Conservation (phyloP, 768 basidiomycete genomes). For the Amanita exitialis region DNA sequence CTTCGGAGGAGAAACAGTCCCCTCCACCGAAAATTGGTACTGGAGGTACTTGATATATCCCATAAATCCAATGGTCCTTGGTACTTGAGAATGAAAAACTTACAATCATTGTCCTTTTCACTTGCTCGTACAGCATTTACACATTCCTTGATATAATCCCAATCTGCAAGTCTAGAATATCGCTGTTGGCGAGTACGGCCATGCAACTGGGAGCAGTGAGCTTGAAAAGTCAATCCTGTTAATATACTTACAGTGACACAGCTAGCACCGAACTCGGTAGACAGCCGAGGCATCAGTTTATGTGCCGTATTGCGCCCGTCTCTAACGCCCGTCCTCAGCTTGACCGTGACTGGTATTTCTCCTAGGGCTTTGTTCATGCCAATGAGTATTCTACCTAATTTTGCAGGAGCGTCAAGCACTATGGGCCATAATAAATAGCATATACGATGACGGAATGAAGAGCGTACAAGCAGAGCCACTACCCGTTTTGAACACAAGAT, state of each 20-base stretch:
- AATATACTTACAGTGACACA: conserved; percentile 30
- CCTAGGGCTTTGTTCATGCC: conserved; percentile 92
- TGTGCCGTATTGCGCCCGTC: conserved; percentile 82
- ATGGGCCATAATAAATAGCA: background rate
- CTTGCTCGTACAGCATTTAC: conserved; percentile 66
- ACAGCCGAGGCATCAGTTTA: conserved; percentile 80
- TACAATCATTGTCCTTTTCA: conserved; percentile 65
- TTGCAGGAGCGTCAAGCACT: conserved; percentile 80
- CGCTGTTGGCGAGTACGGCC: conserved; percentile 92
- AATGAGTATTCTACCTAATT: conserved; percentile 76
- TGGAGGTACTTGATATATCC: conserved; percentile 44
- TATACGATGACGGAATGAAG: background rate
- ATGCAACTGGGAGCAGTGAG: conserved; percentile 55
- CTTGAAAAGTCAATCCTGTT: conserved; percentile 1
- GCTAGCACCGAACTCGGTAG: conserved; percentile 34
- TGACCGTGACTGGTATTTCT: conserved; percentile 85
- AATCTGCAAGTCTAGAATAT: conserved; percentile 88
- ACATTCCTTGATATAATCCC: conserved; percentile 87
- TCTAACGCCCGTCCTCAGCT: conserved; percentile 89
- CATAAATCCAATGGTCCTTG: background rate
- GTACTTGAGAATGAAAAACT: conserved; percentile 15
- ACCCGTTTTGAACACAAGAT: conserved; percentile 85
- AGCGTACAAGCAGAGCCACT: conserved; percentile 82
- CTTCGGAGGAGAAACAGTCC: conserved; percentile 84
- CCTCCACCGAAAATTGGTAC: conserved; percentile 97